Percentiles rank a stretch among this genome's conserved stretches.
phyloP scores from a whole-genome alignment of 2,329 filamentous ascomycete genomes.

The Bisporella sp. region DNA sequence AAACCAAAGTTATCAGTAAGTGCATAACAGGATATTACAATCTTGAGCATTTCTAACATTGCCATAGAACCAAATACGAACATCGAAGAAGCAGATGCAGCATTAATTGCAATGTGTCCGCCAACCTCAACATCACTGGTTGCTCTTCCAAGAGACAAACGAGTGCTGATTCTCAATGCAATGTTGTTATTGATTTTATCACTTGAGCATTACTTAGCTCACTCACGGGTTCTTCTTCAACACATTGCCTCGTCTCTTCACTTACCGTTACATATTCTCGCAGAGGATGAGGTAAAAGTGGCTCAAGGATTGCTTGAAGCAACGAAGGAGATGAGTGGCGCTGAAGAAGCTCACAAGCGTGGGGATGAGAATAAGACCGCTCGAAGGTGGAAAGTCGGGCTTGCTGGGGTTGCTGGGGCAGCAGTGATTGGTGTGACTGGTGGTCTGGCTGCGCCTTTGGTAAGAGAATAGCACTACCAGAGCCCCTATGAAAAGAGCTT shows the following conservation, averaged over 20 bases:
- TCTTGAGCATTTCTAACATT: too few species aligned
- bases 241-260: conserved; percentile 64
- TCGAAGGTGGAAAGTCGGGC: conserved; percentile 82
- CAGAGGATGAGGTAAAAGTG: conserved; percentile 67
- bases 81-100: conserved; percentile 41
- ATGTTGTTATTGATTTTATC: conserved; percentile 68
- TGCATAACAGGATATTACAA: too few species aligned
- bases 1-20: not conserved
- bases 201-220: conserved; percentile 68
- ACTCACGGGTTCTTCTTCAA: conserved; percentile 65
- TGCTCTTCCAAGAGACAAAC: conserved; percentile 51
- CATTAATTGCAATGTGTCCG: conserved; percentile 44
- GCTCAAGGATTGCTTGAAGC: conserved; percentile 68
- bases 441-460: conserved; percentile 69
- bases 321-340: conserved; percentile 61
- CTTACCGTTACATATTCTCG: conserved; percentile 57
- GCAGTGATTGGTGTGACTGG: conserved; percentile 66
- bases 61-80: conserved; percentile 28
- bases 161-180: conserved; percentile 63
- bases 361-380: conserved; percentile 62
- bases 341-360: conserved; percentile 67
- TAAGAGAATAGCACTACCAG: too few species aligned
- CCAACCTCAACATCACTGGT: conserved; percentile 55
- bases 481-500: too few species aligned
- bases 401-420: conserved; percentile 86